Percentiles rank a stretch among this genome's conserved stretches.
phyloP scores from a whole-genome alignment of 2,329 filamentous ascomycete species.

The Metarhizium anisopliae region DNA sequence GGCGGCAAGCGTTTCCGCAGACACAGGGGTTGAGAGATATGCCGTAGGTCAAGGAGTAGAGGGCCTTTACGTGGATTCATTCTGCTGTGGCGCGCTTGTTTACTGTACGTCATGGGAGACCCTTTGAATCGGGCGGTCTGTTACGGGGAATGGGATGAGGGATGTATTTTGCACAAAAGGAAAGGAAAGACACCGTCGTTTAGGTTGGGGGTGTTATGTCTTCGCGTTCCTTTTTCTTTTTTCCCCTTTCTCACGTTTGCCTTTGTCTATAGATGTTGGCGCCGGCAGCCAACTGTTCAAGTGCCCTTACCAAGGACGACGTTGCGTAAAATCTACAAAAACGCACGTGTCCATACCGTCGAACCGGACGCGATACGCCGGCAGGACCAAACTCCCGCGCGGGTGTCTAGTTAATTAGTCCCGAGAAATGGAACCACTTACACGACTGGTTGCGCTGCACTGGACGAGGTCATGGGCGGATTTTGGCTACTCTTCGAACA shows the following conservation, averaged over 20 bases:
- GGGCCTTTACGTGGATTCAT: background rate
- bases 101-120: background rate
- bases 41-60: slow-evolving; percentile 1
- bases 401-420: background rate
- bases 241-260: background rate
- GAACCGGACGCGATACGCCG: background rate
- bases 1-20: slow-evolving; percentile 12
- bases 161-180: background rate
- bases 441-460: slow-evolving; percentile 9
- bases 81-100: background rate
- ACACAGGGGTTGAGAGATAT: slow-evolving; percentile 5
- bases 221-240: background rate
- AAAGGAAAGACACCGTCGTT: background rate
- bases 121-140: background rate
- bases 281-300: background rate
- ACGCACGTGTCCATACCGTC: background rate
- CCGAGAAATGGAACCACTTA: slow-evolving; percentile 5
- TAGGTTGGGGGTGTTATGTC: background rate
- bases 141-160: background rate
- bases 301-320: background rate
- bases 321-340: background rate
- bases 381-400: background rate
- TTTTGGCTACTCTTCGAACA: slow-evolving; percentile 1
- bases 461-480: slow-evolving; percentile 4
- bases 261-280: too few species aligned